phyloP scores from a whole-genome alignment of 352 stramenopile species.

The Pythium myriotylum region DNA sequence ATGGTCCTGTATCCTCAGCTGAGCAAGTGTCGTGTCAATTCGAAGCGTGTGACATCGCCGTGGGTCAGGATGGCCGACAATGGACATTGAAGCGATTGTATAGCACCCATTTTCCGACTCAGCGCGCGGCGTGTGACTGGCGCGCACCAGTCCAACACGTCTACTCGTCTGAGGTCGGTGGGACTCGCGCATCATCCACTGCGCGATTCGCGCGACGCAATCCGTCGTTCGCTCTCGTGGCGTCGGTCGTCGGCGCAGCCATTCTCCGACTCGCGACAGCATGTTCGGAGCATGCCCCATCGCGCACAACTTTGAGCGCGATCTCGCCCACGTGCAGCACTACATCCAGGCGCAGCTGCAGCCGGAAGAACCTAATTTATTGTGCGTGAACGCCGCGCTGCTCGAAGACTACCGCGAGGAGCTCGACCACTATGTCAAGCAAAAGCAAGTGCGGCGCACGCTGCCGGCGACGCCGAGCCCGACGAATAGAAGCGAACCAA shows the following conservation, averaged over 20 bases:
- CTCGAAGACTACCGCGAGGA: conserved; percentile 30
- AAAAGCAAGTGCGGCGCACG: conserved; percentile 25
- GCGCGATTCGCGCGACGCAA: not conserved
- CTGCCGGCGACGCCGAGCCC: not conserved
- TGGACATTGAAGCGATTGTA: conserved; percentile 19
- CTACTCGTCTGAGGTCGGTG: too few relatives aligned
- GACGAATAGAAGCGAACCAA: not conserved
- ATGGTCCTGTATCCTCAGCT: not conserved
- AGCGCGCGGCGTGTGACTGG: conserved; percentile 17
- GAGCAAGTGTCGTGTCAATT: not conserved
- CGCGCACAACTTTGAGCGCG: conserved; percentile 19
- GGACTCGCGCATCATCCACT: too few relatives aligned
- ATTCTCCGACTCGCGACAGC: not conserved
- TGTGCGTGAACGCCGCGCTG: conserved; percentile 23
- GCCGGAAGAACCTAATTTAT: conserved; percentile 19
- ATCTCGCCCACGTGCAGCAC: conserved; percentile 25
- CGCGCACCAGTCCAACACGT: not conserved
- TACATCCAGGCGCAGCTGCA: conserved; percentile 30
- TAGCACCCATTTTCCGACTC: conserved; percentile 14
- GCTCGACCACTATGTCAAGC: conserved; percentile 27
- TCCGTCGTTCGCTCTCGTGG: not conserved
- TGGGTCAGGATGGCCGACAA: conserved; percentile 5
- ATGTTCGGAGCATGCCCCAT: conserved; percentile 11
- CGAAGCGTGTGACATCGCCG: conserved; percentile 13
- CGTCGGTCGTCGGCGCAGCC: not conserved